phyloP scores from a whole-genome alignment of 768 basidiomycete species.

The Lactarius tabidus region DNA sequence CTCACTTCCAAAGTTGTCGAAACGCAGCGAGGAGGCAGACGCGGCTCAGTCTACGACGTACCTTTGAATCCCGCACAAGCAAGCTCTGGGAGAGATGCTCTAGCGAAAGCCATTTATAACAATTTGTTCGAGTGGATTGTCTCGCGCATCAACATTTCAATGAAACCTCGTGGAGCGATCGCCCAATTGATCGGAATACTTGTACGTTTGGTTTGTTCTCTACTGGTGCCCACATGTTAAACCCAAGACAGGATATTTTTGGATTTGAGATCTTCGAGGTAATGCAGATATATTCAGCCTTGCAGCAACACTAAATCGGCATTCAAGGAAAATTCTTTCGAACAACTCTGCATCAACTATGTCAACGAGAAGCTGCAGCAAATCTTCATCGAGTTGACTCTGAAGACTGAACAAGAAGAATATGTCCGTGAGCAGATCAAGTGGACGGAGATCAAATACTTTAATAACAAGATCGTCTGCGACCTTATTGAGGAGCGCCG shows the following conservation, averaged over 20 bases:
- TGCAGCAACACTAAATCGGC: conserved; percentile 2
- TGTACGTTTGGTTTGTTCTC: conserved; percentile 39
- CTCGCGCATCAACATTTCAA: conserved; percentile 89
- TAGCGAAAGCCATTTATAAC: conserved; percentile 96
- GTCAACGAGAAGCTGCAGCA: conserved; percentile 99
- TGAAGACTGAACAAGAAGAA: conserved; percentile 99
- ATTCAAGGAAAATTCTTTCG: conserved; percentile 84
- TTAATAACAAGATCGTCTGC: conserved; percentile 98
- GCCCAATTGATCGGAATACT: conserved; percentile 91
- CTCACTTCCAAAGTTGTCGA: conserved; percentile 84
- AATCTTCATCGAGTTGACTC: conserved; percentile 97
- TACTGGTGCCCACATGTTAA: conserved; percentile 6
- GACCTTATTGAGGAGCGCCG: conserved; percentile 95
- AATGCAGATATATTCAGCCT: conserved; percentile 3
- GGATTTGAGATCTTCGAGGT: conserved; percentile 99
- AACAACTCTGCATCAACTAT: conserved; percentile 99
- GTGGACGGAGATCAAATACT: conserved; percentile 99
- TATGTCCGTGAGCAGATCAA: conserved; percentile 98
- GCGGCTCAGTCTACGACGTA: conserved; percentile 97
- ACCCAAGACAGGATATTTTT: conserved; percentile 76
- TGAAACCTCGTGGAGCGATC: conserved; percentile 76
- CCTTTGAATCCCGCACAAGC: conserved; percentile 94
- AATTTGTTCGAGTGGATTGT: conserved; percentile 99
- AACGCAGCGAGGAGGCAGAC: conserved; percentile 85
- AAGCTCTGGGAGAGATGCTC: conserved; percentile 79